Base-by-base conservation (phyloP, 768 basidiomycete species). In the Russula emetica region DNA sequence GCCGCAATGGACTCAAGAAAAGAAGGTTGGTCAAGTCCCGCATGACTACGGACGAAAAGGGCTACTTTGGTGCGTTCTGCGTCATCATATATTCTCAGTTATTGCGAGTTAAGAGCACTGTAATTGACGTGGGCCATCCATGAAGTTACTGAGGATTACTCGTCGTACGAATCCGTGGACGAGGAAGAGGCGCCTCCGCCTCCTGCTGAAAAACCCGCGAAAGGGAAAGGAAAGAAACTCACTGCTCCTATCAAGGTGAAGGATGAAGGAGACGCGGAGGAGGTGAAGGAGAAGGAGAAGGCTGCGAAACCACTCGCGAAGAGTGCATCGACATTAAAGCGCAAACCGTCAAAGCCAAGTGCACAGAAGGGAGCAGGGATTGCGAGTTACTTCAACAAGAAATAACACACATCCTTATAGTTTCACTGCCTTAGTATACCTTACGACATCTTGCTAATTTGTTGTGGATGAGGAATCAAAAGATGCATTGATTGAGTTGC, bases 1-100 rank as follows among this genome's bases (percentile, higher is more conserved):
- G 91, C 0, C 76, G 76, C 44, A 94, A 92, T 64, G 91, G 91
- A 6, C 70, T 91, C 61, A 90, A 83, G 79, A 93, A 92, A 76
- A 81, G 78, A 68, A 79, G 84, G 9, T 78, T 90, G 3, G 70
- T 83, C 26, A 90, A 85, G 69, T 85, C 81, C 49, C 78, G 82
- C 66, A 80, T 71, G 66, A 78, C 71, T 18, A 74, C 79, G 28
- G 86, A 88, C 66, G 82, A 77, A 0, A 86, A 88, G 72, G 91
- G 92, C 9, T 92, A 90, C 66, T 85, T 83, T 74, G 81, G 90
- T 91, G 71, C 59, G 82, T 75, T 32, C 32, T 32, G 32, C 32
- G 58, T 44, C 18, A 32, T 5, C 38, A 26, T 5, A 20, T 55
- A 5, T 55, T 18, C 22, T 10, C 24, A 11, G 13, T 32, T 58